Evolutionary conservation across 140 eudicot genomes (phyloP), one percentile per base, ranked within the genome.

Genomic region (Oenanthe javanica): DNA sequence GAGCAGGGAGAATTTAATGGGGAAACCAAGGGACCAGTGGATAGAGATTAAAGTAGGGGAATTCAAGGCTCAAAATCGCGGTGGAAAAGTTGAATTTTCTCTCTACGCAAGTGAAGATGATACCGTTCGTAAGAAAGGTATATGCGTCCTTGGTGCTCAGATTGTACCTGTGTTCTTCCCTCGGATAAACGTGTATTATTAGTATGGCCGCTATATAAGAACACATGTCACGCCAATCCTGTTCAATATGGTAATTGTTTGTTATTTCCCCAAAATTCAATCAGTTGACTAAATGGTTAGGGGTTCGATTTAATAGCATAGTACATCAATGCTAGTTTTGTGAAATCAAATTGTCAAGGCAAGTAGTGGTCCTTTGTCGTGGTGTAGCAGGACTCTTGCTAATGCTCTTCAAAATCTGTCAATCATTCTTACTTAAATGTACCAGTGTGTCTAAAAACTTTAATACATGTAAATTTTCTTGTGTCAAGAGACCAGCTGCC

Each of bases 111-210:
- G 69, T 61, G 69, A 61, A 61, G 69, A 61, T 61, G 69, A 61
- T n/a, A 61, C 69, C 36, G n/a, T 61, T n/a, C 69, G 69, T 61
- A 61, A 61, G 69, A 61, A n/a, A 61, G 69, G 69, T n/a, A 61
- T 61, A n/a, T 61, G n/a, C 69, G 69, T 61, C 69, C 69, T 61
- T 21, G 69, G 69, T 61, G 69, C 69, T 61, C 69, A 61, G 69
- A 61, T 61, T n/a, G 69, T 61, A n/a, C 69, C 69, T 6, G 69
- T 61, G 36, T 61, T 61, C 69, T 61, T 61, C 36, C 69, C 69
- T 61, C 69, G 69, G 0, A 9, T 61, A n/a, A 61, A n/a, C 36
- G 3, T 4, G 69, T 31, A 31, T 31, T 61, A n/a, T n/a, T 13
- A 61, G 5, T n/a, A 21, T 61, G 69, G 69, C 36, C 5, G 67